Evolutionary conservation across 2,329 filamentous ascomycete species (phyloP).

Genomic region (Rutstroemia sp.): DNA sequence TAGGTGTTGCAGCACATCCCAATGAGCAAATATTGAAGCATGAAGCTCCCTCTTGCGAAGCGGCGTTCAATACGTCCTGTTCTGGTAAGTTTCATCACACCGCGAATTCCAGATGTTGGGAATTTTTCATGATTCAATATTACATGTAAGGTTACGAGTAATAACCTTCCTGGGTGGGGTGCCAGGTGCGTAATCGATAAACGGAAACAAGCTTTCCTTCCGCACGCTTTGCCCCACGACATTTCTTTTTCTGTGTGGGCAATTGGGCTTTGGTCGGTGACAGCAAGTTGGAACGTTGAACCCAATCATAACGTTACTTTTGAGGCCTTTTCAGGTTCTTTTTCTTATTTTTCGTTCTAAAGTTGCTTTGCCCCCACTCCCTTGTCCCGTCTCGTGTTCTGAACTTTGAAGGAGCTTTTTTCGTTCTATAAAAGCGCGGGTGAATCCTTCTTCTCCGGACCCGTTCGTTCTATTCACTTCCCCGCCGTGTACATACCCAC

Average conservation of each 20-base stretch:
- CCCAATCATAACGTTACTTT: not conserved
- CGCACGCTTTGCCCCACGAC: not conserved
- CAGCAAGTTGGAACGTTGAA: not conserved
- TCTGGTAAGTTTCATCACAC: not conserved
- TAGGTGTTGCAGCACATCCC: too few relatives aligned
- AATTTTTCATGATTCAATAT: not conserved
- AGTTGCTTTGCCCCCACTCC: not conserved
- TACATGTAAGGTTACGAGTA: too few relatives aligned
- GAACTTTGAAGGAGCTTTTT: not conserved
- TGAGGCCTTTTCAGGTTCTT: not conserved
- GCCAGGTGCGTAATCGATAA: not conserved
- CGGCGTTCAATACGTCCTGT: too few relatives aligned
- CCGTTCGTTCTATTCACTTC: slow-evolving; percentile 1
- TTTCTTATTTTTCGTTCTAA: not conserved
- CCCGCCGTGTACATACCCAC: not conserved
- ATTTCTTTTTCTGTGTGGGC: not conserved
- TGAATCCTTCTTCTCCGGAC: not conserved
- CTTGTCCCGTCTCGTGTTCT: not conserved
- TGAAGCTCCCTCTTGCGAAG: too few relatives aligned
- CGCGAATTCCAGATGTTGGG: not conserved
- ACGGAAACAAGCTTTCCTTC: not conserved
- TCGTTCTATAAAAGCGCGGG: not conserved
- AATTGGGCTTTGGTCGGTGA: not conserved
- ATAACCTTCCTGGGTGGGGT: not conserved
- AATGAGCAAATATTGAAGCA: too few relatives aligned